Percentiles rank a stretch among this genome's conserved stretches.
These are phyloP conservation scores for Tetraselmis striata DNA, from an alignment of 139 green algal genomes.

Conservation along the genomic window DNA sequence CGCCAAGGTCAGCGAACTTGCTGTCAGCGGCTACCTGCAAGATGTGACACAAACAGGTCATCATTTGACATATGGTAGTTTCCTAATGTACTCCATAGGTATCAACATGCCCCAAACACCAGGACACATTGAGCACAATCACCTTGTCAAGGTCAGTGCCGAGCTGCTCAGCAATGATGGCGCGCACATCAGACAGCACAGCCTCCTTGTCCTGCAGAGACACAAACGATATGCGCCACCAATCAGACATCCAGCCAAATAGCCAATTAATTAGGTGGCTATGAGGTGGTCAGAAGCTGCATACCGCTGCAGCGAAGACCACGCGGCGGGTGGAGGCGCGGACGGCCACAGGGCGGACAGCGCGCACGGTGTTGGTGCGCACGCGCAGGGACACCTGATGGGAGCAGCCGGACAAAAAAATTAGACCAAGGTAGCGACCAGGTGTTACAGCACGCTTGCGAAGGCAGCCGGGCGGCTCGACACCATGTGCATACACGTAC, in stretches of 20 bases:
- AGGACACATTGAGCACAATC: neutral
- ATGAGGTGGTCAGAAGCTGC: no score
- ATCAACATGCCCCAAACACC: neutral
- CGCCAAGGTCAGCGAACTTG: slow-evolving; percentile 95
- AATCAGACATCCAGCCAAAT: no score
- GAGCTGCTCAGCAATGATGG: slow-evolving; percentile 92
- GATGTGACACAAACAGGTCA: no score
- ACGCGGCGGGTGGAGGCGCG: neutral
- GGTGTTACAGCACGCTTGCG: no score
- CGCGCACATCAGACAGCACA: slow-evolving; percentile 76
- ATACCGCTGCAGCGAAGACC: neutral
- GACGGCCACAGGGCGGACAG: neutral
- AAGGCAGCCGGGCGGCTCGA: no score
- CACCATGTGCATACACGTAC: no score
- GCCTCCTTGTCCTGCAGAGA: slow-evolving; percentile 66
- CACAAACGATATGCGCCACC: no score
- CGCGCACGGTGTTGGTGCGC: neutral
- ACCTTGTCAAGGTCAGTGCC: slow-evolving; percentile 79
- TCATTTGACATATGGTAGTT: no score
- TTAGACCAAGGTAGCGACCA: no score
- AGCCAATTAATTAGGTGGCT: no score
- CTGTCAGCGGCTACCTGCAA: slow-evolving; percentile 67
- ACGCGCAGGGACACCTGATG: neutral
- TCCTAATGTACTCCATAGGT: neutral
- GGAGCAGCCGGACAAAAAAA: no score